These are phyloP conservation scores for Globisporangium echinulatum DNA, from an alignment of 352 stramenopile species.

Conservation along the genomic window DNA sequence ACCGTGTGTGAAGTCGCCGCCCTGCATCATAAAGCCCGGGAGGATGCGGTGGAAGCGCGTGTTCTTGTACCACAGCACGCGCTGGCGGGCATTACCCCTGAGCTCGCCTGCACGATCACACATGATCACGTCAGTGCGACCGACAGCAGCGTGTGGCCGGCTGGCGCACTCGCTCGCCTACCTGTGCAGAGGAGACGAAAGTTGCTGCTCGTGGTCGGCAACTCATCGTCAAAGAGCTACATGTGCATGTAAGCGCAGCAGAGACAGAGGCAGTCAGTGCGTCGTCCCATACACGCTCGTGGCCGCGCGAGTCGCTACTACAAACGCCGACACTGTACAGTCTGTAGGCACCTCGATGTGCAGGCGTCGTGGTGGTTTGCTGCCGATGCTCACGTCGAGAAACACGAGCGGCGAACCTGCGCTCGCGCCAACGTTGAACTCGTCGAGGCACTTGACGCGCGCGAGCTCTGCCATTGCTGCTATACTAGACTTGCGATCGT, in stretches of 20 bases:
- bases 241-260: background rate
- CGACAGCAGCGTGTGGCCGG: background rate
- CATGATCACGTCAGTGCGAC: background rate
- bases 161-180: conserved; percentile 6
- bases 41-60: conserved; percentile 97
- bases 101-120: conserved; percentile 25
- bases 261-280: background rate
- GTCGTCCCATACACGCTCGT: background rate
- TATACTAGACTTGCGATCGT: no score
- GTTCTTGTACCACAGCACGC: conserved; percentile 90
- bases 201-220: conserved; percentile 56
- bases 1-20: conserved; percentile 90
- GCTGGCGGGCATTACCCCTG: conserved; percentile 40
- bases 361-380: conserved; percentile 42
- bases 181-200: conserved; percentile 72
- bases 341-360: conserved; percentile 45
- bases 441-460: conserved; percentile 31
- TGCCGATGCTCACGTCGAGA: conserved; percentile 49
- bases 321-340: background rate
- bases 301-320: background rate
- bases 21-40: conserved; percentile 98
- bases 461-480: conserved; percentile 39
- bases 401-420: conserved; percentile 51
- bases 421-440: conserved; percentile 32
- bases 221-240: conserved; percentile 69